Percentiles rank a stretch among this genome's conserved stretches.
These are phyloP conservation scores for Sporisorium scitamineum DNA, from an alignment of 1,284 basidiomycete genomes.

Conservation along the genomic window DNA sequence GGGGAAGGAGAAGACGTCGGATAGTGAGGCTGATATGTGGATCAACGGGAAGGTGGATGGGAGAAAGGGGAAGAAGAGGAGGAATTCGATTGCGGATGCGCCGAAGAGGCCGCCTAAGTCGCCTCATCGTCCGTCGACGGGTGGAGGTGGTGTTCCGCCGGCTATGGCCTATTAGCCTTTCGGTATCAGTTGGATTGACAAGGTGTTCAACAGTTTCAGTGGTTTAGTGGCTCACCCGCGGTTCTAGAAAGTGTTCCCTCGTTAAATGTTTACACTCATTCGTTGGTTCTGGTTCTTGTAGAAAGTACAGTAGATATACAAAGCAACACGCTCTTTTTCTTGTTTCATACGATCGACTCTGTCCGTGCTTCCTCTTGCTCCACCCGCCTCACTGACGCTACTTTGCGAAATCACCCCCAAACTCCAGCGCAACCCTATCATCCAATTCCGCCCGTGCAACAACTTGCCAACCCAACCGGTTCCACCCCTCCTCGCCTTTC, in stretches of 20 bases:
- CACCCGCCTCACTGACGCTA: constrained; percentile 6
- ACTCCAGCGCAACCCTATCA: constrained; percentile 46
- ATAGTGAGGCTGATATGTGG: constrained; percentile 40
- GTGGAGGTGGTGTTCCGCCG: background rate
- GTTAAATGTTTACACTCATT: background rate
- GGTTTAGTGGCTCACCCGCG: background rate
- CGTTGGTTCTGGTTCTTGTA: background rate
- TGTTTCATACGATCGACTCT: background rate
- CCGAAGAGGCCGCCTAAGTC: constrained; percentile 29
- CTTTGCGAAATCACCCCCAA: constrained; percentile 41
- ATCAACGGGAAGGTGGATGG: background rate
- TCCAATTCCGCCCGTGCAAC: constrained; percentile 8
- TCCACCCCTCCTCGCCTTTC: constrained; percentile 1
- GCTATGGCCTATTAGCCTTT: constrained; percentile 4
- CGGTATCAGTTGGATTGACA: background rate
- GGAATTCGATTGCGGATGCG: constrained; percentile 1
- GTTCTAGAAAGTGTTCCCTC: background rate
- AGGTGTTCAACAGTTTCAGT: background rate
- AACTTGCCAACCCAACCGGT: constrained; percentile 17
- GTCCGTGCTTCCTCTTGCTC: background rate
- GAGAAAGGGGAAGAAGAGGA: background rate
- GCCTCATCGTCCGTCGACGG: constrained; percentile 23
- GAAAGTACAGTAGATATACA: background rate
- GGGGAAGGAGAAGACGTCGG: constrained; percentile 11
- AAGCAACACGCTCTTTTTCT: background rate